phyloP scores from a whole-genome alignment of 495 filamentous ascomycete species.

The Penicillium salamii region DNA sequence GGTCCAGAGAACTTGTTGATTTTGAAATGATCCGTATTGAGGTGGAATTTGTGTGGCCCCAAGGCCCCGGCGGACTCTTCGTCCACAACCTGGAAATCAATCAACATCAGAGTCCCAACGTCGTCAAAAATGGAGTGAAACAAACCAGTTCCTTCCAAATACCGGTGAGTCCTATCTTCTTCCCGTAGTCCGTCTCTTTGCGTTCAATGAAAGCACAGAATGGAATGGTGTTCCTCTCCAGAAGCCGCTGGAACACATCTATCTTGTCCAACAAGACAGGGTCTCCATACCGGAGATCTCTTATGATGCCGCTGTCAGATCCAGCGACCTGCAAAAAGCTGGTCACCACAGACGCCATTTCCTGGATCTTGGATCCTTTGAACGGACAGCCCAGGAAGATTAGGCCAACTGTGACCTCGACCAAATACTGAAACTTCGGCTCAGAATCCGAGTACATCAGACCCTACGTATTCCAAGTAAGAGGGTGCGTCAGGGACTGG shows the following conservation, averaged over 20 bases:
- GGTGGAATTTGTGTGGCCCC: slow-evolving; percentile 1
- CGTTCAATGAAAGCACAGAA: slow-evolving; percentile 2
- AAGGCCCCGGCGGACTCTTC: slow-evolving; percentile 1
- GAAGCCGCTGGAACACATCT: neutral
- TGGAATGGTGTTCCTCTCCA: neutral
- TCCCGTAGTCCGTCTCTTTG: slow-evolving; percentile 1
- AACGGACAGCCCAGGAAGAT: slow-evolving; percentile 1
- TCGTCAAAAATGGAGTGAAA: neutral
- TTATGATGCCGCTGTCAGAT: neutral
- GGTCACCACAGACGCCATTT: neutral
- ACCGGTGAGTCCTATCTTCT: neutral
- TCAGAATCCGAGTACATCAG: neutral
- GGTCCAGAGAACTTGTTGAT: slow-evolving; percentile 4
- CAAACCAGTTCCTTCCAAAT: slow-evolving; percentile 1
- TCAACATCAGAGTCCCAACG: neutral
- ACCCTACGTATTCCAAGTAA: too few relatives aligned
- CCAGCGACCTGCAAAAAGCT: neutral
- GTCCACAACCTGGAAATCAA: neutral
- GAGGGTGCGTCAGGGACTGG: too few relatives aligned
- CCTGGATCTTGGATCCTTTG: neutral
- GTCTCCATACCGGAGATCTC: neutral
- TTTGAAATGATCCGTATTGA: slow-evolving; percentile 6
- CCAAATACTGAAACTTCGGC: neutral
- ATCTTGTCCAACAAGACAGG: slow-evolving; percentile 2
- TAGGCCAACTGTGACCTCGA: neutral